Conservation (phyloP, 495 filamentous ascomycete species). For the Sordaria brevicollis region DNA sequence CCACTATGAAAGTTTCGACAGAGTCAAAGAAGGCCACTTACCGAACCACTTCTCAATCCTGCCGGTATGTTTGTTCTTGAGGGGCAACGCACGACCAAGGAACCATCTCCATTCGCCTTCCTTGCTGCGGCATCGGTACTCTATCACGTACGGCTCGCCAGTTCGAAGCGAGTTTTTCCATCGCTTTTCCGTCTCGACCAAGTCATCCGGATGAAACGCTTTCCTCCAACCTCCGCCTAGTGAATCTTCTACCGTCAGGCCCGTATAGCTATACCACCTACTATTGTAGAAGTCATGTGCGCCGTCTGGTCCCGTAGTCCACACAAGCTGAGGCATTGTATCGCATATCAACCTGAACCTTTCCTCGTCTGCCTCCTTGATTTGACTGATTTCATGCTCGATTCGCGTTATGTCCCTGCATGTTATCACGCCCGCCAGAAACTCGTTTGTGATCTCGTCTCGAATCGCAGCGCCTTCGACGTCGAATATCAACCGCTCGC, state of each 20-base stretch:
- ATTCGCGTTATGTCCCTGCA: constrained; percentile 55
- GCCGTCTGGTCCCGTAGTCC: constrained; percentile 53
- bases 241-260: constrained; percentile 43
- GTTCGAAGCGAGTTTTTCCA: constrained; percentile 52
- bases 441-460: constrained; percentile 50
- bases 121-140: constrained; percentile 54
- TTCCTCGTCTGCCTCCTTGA: constrained; percentile 52
- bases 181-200: constrained; percentile 33
- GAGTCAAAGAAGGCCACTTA: constrained; percentile 5
- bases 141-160: constrained; percentile 52
- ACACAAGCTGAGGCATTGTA: constrained; percentile 58
- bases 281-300: constrained; percentile 55
- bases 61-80: constrained; percentile 48
- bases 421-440: constrained; percentile 54
- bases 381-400: constrained; percentile 46
- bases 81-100: constrained; percentile 52
- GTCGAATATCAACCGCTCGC: constrained; percentile 42
- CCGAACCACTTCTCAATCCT: constrained; percentile 66
- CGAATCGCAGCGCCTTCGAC: constrained; percentile 48
- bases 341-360: constrained; percentile 62
- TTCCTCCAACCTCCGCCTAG: constrained; percentile 29
- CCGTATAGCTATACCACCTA: constrained; percentile 64
- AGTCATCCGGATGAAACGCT: constrained; percentile 47
- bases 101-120: constrained; percentile 65
- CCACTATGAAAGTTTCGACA: background rate